Evolutionary conservation across 805 yeast species (phyloP), one percentile per base, ranked within the genome.

Genomic region (Ogataea polymorpha): DNA sequence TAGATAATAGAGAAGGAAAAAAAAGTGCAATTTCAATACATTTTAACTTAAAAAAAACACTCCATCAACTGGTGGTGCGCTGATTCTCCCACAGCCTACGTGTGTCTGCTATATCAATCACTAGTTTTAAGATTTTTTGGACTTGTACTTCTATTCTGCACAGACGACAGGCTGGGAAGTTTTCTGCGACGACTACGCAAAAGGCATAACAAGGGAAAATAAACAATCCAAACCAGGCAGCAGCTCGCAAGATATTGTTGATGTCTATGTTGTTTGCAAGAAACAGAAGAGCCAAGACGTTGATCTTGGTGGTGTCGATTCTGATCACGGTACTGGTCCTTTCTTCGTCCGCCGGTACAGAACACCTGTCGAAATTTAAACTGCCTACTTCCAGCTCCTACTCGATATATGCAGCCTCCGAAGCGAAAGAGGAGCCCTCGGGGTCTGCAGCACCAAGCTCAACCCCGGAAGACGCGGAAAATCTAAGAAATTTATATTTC

Each of bases 401-500:
- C 20, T 31, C 42, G 18, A 13, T 44, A 11, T 33, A 37, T 24
- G 41, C 18, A 3, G 28, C 26, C 8, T 26, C 24, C 21, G 30
- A 21, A 24, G n/a, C 35, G 12, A 3, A 44, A 25, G 39, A 42
- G 34, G 21, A 41, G 20, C 8, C 42, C 14, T 9, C 44, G 25
- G 40, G 46, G 39, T 6, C 48, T 35, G 28, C 23, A 2, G 32
- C 23, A 4, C 35, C 40, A 23, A 20, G 46, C 37, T 37, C 49
- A 20, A 18, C 51, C 11, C 33, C 43, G 17, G 37, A 51, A 46
- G 58, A 59, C 29, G 45, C 56, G 1, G 55, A 53, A 12, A 45
- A 52, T 23, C 38, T 60, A 15, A 47, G 36, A 29, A 48, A 54
- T 21, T 37, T 60, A 11, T 60, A 60, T 20, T 50, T 59, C 17